Base-by-base conservation (phyloP, 495 filamentous ascomycete species). In the Saxispiralis lemnorum region DNA sequence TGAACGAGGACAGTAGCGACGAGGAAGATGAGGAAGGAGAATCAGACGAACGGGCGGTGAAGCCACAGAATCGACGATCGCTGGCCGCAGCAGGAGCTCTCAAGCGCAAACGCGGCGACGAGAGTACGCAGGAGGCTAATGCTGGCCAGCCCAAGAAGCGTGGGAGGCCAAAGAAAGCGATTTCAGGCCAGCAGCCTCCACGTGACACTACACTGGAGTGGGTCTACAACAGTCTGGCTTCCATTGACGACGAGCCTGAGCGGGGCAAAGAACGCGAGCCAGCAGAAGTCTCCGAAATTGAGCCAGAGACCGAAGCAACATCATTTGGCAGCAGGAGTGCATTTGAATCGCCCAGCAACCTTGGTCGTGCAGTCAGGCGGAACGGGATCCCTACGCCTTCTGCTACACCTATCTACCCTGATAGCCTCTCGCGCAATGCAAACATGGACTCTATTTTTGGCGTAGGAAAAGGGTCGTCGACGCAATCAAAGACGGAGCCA, bases 21-120 rank as follows among this genome's bases (percentile, higher is more conserved):
- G 48, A 51, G 14, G 51, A 52, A 1, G 41, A 48, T 7, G 52
- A 51, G 1, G 53, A 47, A 20, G 53, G 50, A 13, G 51, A 38
- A 19, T 33, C 38, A 12, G 39, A 43, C 10, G 32, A 1, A 28
- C 12, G 32, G 17, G 2, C 39, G 35, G 15, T 17, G 4, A 2
- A 20, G 24, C 30, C 39, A 19, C 37, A 37, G 31, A 36, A 18
- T 24, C 31, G 7, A 36, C 10, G 2, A 17, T 10, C 7, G 14
- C 7, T 6, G 20, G 11, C 12, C 2, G 7, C 17, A 7, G 11
- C 24, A 7, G 33, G 40, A 12, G n/a, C 28, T 20, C 4, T 28
- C 28, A 43, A 43, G 40, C 40, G 40, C n/a, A 43, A 43, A 16
- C 40, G 40, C 5, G 40, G 31, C 6, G 53, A 38, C 14, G 47